phyloP scores from a whole-genome alignment of 2,329 filamentous ascomycete species.

The Aureobasidium leucospermi region DNA sequence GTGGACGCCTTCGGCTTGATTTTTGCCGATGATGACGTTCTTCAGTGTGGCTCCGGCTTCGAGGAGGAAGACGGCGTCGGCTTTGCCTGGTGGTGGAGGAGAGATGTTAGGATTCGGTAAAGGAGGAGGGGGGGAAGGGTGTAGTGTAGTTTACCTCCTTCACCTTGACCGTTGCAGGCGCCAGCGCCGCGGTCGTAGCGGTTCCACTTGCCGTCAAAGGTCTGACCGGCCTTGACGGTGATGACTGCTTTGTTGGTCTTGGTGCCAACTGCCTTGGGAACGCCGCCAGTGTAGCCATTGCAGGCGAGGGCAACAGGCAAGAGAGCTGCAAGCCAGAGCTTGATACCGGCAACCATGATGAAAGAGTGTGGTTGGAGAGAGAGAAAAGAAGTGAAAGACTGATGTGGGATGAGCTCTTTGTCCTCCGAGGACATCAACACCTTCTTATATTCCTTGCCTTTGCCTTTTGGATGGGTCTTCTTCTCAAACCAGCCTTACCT shows the following conservation, averaged over 20 bases:
- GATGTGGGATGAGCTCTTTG: neutral
- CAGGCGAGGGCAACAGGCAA: slow-evolving; percentile 18
- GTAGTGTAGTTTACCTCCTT: slow-evolving; percentile 13
- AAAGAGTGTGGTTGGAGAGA: neutral
- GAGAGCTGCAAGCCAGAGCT: slow-evolving; percentile 21
- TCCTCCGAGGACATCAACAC: neutral
- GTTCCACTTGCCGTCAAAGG: slow-evolving; percentile 40
- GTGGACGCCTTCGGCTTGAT: slow-evolving; percentile 46
- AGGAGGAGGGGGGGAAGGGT: neutral
- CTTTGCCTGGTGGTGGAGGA: neutral
- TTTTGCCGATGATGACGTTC: slow-evolving; percentile 48
- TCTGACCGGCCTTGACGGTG: slow-evolving; percentile 17
- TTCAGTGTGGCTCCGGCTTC: slow-evolving; percentile 44
- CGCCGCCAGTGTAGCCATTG: slow-evolving; percentile 16
- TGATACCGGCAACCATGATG: slow-evolving; percentile 10
- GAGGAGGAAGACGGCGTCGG: slow-evolving; percentile 46
- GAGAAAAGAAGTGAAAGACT: neutral
- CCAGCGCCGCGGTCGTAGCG: slow-evolving; percentile 35
- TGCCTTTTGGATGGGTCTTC: neutral
- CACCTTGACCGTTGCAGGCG: slow-evolving; percentile 30
- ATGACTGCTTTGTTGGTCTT: slow-evolving; percentile 27
- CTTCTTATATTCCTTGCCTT: neutral
- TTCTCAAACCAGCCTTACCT: neutral
- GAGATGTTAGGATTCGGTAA: neutral
- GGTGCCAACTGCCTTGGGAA: slow-evolving; percentile 15